Evolutionary conservation across 2,329 filamentous ascomycete genomes (phyloP).

Genomic region (Fusarium cyanostomum): DNA sequence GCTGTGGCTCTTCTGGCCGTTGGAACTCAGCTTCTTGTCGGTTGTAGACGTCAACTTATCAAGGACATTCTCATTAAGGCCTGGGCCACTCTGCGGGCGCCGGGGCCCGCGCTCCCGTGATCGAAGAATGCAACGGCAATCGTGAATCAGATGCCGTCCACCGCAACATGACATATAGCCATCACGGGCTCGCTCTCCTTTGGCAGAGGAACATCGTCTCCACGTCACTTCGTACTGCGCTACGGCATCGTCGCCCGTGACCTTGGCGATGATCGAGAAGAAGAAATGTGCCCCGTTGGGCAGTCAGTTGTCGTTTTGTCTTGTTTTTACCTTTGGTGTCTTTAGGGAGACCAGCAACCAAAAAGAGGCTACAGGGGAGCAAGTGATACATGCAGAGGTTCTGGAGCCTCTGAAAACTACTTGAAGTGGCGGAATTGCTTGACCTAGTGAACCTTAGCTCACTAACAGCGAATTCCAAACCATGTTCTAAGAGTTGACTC

Average conservation of each 20-base stretch:
- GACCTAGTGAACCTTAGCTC: too few relatives aligned
- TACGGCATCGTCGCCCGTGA: slow-evolving; percentile 26
- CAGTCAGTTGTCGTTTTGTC: slow-evolving; percentile 29
- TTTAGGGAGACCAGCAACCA: too few relatives aligned
- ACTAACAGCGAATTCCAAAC: too few relatives aligned
- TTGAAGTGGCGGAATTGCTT: too few relatives aligned
- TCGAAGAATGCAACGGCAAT: slow-evolving; percentile 9
- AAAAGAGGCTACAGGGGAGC: too few relatives aligned
- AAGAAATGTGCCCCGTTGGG: slow-evolving; percentile 37
- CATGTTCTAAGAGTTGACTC: slow-evolving; percentile 44
- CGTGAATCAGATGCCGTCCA: slow-evolving; percentile 10
- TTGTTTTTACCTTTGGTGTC: too few relatives aligned
- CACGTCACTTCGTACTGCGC: slow-evolving; percentile 25
- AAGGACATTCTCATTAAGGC: slow-evolving; percentile 61
- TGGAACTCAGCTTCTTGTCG: slow-evolving; percentile 58
- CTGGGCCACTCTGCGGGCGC: slow-evolving; percentile 29
- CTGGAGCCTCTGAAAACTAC: too few relatives aligned
- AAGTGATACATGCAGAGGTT: too few relatives aligned
- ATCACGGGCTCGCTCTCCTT: slow-evolving; percentile 37
- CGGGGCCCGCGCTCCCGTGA: slow-evolving; percentile 28
- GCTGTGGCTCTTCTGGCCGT: slow-evolving; percentile 50
- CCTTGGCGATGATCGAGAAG: slow-evolving; percentile 38
- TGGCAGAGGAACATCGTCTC: too few relatives aligned
- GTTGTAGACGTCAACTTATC: slow-evolving; percentile 65
- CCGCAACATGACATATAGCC: slow-evolving; percentile 13